A percentile compares a stretch with the other conserved stretches of the same genome.
Conservation (phyloP, 2,329 filamentous ascomycete genomes). For the Dactylellina parvicollis region DNA sequence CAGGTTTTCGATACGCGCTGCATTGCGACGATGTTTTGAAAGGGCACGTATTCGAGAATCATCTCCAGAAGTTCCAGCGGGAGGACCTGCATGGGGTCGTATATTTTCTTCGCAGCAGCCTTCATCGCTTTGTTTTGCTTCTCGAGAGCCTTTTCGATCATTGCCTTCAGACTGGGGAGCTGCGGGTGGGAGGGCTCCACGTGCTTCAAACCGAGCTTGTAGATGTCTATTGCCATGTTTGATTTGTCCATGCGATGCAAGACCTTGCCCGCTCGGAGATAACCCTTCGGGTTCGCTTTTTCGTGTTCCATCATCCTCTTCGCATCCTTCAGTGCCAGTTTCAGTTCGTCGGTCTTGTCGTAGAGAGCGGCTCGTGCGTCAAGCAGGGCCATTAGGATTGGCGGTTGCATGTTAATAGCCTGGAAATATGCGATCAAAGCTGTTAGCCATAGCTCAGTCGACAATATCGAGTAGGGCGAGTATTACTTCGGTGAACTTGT, state of each 20-base stretch:
- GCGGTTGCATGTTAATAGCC: slow-evolving; percentile 49
- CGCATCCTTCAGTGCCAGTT: slow-evolving; percentile 55
- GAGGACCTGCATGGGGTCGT: slow-evolving; percentile 63
- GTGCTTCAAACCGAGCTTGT: slow-evolving; percentile 68
- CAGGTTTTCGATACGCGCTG: slow-evolving; percentile 65
- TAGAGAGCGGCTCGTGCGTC: slow-evolving; percentile 56
- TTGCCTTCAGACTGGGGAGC: slow-evolving; percentile 60
- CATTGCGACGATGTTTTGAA: slow-evolving; percentile 61
- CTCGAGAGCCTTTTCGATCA: slow-evolving; percentile 62
- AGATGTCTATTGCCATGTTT: slow-evolving; percentile 68
- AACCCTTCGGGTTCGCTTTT: slow-evolving; percentile 60
- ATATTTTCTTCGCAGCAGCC: slow-evolving; percentile 61
- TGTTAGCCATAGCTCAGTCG: neutral
- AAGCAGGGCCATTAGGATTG: slow-evolving; percentile 49
- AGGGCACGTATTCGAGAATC: slow-evolving; percentile 63
- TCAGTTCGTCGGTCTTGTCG: slow-evolving; percentile 53
- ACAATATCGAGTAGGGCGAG: neutral
- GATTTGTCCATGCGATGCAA: slow-evolving; percentile 63
- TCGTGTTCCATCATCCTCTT: slow-evolving; percentile 56
- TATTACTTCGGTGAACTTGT: slow-evolving; percentile 54
- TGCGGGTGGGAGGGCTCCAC: slow-evolving; percentile 62
- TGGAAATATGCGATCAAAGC: neutral
- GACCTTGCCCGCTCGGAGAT: slow-evolving; percentile 64
- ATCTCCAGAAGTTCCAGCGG: slow-evolving; percentile 65
- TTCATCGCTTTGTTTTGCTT: slow-evolving; percentile 63